These are phyloP conservation scores for Phytopythium ostracodes DNA, from an alignment of 352 stramenopile species.

Conservation along the genomic window DNA sequence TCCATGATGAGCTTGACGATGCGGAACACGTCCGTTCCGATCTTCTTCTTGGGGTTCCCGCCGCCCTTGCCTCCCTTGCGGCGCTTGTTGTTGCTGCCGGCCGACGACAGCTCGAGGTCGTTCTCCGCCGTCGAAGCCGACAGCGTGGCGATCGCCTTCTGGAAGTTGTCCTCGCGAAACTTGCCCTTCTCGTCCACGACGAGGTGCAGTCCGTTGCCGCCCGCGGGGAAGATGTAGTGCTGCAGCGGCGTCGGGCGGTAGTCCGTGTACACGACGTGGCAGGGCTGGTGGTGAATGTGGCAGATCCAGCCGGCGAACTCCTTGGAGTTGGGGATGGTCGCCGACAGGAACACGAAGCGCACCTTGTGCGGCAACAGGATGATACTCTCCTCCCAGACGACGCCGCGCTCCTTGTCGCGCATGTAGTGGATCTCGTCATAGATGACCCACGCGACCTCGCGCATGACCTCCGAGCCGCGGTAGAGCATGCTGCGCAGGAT, in stretches of 20 bases:
- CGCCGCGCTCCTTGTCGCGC: conserved; percentile 96
- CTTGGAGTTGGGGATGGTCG: conserved; percentile 98
- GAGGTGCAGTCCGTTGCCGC: conserved; percentile 96
- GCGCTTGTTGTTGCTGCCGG: conserved; percentile 74
- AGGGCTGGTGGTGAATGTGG: conserved; percentile 98
- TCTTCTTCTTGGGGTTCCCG: conserved; percentile 87
- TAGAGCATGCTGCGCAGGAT: conserved; percentile 99
- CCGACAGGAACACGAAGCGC: conserved; percentile 98
- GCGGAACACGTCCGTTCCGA: conserved; percentile 94
- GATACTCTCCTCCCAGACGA: conserved; percentile 99
- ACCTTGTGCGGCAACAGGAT: conserved; percentile 98
- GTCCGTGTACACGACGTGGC: conserved; percentile 99
- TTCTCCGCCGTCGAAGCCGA: conserved; percentile 52
- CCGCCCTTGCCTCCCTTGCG: conserved; percentile 37
- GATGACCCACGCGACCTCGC: conserved; percentile 98
- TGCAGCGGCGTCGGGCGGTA: conserved; percentile 98
- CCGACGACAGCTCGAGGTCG: conserved; percentile 72
- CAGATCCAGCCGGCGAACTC: conserved; percentile 98
- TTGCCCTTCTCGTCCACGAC: conserved; percentile 99
- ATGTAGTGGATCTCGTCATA: conserved; percentile 99
- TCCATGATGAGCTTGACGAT: conserved; percentile 99
- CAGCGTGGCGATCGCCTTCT: conserved; percentile 88
- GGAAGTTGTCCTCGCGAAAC: conserved; percentile 98
- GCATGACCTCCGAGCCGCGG: conserved; percentile 96
- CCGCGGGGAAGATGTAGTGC: conserved; percentile 98